Percentiles rank a stretch among this genome's conserved stretches.
Conservation (phyloP, 2,329 filamentous ascomycete genomes). For the Amphichorda felina region DNA sequence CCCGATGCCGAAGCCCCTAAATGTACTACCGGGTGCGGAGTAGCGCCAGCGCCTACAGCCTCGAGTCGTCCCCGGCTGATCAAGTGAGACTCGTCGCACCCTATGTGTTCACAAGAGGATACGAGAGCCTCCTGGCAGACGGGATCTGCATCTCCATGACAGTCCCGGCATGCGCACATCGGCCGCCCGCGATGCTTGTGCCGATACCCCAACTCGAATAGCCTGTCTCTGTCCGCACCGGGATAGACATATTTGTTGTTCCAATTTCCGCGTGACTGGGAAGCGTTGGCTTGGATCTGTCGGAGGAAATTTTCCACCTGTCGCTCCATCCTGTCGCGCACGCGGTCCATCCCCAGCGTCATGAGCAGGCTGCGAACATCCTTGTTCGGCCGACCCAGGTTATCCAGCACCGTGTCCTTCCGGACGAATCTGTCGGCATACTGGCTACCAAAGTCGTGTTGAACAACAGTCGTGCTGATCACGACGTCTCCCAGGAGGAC, state of each 20-base stretch:
- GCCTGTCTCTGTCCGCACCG: neutral
- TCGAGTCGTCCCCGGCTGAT: neutral
- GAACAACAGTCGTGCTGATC: conserved; percentile 14
- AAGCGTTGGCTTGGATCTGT: neutral
- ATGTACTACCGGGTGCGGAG: neutral
- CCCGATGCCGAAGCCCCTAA: neutral
- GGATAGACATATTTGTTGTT: neutral
- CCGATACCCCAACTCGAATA: neutral
- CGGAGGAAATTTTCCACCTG: neutral
- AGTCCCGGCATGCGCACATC: neutral
- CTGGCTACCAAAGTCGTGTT: conserved; percentile 16
- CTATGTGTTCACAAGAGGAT: neutral
- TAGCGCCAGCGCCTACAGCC: too few relatives aligned
- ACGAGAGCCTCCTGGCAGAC: neutral
- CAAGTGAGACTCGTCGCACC: neutral
- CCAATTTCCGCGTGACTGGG: neutral
- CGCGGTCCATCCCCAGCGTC: neutral
- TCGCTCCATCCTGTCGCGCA: neutral
- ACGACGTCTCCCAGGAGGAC: conserved; percentile 18
- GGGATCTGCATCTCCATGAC: neutral
- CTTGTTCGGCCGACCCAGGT: conserved; percentile 11
- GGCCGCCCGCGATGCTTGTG: neutral
- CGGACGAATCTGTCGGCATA: conserved; percentile 10
- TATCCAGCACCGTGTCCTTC: conserved; percentile 13
- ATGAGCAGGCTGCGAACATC: conserved; percentile 10